Base-by-base conservation (phyloP, 345 rosid species). In the Alliaria petiolata region DNA sequence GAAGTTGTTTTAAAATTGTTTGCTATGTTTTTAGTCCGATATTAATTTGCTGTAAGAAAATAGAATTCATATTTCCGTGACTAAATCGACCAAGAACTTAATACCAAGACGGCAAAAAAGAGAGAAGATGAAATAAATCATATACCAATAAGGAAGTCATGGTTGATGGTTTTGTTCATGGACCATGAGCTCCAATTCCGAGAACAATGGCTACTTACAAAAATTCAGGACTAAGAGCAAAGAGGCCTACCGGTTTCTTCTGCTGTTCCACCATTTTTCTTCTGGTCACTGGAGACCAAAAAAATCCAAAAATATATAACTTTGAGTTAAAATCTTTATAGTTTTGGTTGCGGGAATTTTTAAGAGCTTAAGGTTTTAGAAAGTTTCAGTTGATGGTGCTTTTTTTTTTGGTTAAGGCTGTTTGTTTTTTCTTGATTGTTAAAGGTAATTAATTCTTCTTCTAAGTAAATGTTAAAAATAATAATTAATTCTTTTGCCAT, bases 141-240 rank as follows among this genome's bases (percentile, higher is more conserved):
- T 26, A 60, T 83, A 89, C 98, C 98, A 26, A 92, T 88, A 77
- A 85, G 51, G 80, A 92, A 92, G 25, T 95, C 97, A 65, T 81
- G 83, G n/a, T 87, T 81, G 35, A 90, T 88, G 15, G 98, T 95
- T 65, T 67, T 82, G 72, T 92, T 85, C 70, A 87, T 82, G 15
- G 98, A 92, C 97, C 98, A 92, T 13, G n/a, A n/a, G 88, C 85
- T 35, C 87, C 93, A 69, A 92, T 90, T 47, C 92, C 92, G 10
- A 92, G 76, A 63, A 90, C 81, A 8, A 90, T 77, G 34, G 34
- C 85, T 82, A 88, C 93, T 90, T 92, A 70, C 95, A 86, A 69
- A 92, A 84, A 47, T 92, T 92, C 20, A 92, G 84, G 40, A 77
- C 61, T 75, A 92, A 69, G 74, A 92, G 92, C 19, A 87, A 43